Base-by-base conservation (phyloP, 805 yeast genomes). In the Torulaspora maleeae region DNA sequence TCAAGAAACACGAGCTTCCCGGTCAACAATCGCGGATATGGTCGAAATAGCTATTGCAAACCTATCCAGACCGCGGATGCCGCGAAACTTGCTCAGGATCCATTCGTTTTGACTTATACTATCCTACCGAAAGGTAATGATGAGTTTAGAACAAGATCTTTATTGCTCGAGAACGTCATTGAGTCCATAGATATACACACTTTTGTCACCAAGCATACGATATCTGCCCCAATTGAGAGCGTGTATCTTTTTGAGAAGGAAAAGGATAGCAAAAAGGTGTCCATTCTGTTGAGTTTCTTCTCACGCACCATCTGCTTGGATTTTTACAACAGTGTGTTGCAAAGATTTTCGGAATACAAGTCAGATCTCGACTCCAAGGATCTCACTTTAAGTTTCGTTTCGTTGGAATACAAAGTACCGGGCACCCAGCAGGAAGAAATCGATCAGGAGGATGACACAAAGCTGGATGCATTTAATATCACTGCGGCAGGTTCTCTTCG, bases 201-300 rank as follows among this genome's bases (percentile, higher is more conserved):
- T 12, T 60, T 63, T 44, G 50, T 57, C 12, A 42, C 79, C 35
- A 72, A 77, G 37, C 61, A 67, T 27, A 69, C 82, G 8, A 76
- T 76, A 35, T 71, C 60, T 57, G 86, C 85, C 3, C 84, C 86
- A 0, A 71, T 83, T 28, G 89, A 83, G 59, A 77, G 76, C 53
- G 71, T 79, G 49, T 71, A 73, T 44, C 58, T 77, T 46, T 48
- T 58, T 15, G 75, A 68, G 4, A 69, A 56, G 19, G 70, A 58
- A 12, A 70, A 63, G 11, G 72, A 64, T 19, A 32, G 35, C 35
- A 16, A 32, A 15, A 66, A 64, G 13, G 58, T 66, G 33, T 48
- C 53, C 3, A 49, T 60, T 28, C 38, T 63, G 19, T 47, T 63
- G 45, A 63, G 65, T 45, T 64, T 63, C 28, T 40, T 67, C 16